Evolutionary conservation across 1,284 basidiomycete genomes (phyloP).

Genomic region (Boletus holoroseus): DNA sequence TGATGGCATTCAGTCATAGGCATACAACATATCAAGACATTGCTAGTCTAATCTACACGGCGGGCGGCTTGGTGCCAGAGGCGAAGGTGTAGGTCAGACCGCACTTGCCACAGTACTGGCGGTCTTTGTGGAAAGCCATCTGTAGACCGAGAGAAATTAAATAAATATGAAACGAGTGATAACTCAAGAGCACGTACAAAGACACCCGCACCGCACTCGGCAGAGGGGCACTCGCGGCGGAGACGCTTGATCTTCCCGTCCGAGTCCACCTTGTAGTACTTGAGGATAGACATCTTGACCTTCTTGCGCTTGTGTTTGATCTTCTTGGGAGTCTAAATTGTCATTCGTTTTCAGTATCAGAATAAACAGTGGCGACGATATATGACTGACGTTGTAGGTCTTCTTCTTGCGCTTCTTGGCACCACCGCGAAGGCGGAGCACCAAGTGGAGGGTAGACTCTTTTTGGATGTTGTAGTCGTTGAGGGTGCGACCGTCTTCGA

Average conservation of each 20-base stretch:
- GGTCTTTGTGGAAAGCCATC: constrained; percentile 95
- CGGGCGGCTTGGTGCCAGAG: constrained; percentile 70
- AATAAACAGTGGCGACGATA: neutral
- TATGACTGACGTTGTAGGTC: constrained; percentile 77
- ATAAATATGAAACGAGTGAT: neutral
- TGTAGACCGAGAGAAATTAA: constrained; percentile 25
- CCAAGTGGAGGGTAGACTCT: constrained; percentile 93
- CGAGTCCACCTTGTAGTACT: constrained; percentile 99
- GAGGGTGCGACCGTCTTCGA: constrained; percentile 89
- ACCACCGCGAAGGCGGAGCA: constrained; percentile 93
- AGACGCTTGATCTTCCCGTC: constrained; percentile 99
- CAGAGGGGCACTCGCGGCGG: constrained; percentile 89
- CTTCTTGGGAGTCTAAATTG: constrained; percentile 91
- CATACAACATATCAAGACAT: constrained; percentile 11
- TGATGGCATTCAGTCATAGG: constrained; percentile 12
- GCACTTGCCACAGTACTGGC: constrained; percentile 95
- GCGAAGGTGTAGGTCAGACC: constrained; percentile 88
- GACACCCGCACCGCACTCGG: constrained; percentile 92
- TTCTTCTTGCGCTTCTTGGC: constrained; percentile 99
- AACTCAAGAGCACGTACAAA: constrained; percentile 57
- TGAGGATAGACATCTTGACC: constrained; percentile 99
- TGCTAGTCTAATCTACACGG: constrained; percentile 40
- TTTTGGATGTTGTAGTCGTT: constrained; percentile 95
- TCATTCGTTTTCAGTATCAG: constrained; percentile 7
- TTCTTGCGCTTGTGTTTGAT: constrained; percentile 99